Evolutionary conservation across 139 green algal genomes (phyloP).

Genomic region (Chlorella ohadii): DNA sequence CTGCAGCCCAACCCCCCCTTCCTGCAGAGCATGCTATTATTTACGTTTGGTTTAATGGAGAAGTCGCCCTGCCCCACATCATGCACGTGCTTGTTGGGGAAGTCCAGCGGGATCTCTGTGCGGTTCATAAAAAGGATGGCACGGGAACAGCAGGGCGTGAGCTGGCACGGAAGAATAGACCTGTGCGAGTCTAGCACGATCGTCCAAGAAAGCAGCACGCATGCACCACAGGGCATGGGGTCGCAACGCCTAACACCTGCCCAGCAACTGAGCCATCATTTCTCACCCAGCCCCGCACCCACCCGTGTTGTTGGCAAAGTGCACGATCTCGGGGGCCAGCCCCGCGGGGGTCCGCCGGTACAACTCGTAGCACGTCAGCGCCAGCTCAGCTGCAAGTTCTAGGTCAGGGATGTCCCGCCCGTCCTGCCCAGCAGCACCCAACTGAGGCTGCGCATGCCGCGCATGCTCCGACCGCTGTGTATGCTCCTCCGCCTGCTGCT

Average conservation of each 20-base stretch:
- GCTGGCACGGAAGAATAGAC: too few relatives aligned
- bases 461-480: background rate
- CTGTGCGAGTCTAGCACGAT: too few relatives aligned
- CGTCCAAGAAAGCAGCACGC: too few relatives aligned
- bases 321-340: slow-evolving; percentile 71
- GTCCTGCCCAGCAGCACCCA: background rate
- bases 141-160: too few relatives aligned
- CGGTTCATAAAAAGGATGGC: too few relatives aligned
- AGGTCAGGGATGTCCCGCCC: slow-evolving; percentile 53
- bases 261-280: too few relatives aligned
- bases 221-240: too few relatives aligned
- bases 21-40: too few relatives aligned
- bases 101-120: slow-evolving; percentile 22
- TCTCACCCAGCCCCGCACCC: background rate
- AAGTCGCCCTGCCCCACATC: slow-evolving; percentile 61
- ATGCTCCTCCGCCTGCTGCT: background rate
- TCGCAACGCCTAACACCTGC: too few relatives aligned
- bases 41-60: slow-evolving; percentile 54
- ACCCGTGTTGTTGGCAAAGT: slow-evolving; percentile 48
- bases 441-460: background rate
- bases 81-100: slow-evolving; percentile 46
- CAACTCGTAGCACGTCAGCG: slow-evolving; percentile 82
- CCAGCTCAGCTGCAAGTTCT: slow-evolving; percentile 70
- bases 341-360: slow-evolving; percentile 64
- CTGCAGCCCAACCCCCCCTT: too few relatives aligned